These are phyloP conservation scores for Pyronema domesticum DNA, from an alignment of 495 filamentous ascomycete species.

Conservation along the genomic window DNA sequence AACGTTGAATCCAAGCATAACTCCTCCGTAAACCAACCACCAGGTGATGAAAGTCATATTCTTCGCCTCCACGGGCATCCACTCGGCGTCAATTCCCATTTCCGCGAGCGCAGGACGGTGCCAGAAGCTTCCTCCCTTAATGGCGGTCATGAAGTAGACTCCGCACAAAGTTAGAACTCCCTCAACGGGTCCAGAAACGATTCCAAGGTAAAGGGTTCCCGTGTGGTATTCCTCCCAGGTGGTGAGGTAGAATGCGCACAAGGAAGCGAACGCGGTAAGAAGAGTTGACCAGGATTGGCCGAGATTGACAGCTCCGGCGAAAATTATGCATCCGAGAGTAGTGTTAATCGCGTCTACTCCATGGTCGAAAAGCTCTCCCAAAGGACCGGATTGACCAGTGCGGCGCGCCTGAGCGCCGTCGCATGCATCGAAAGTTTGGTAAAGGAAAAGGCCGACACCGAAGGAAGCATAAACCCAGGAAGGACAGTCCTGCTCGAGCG, in stretches of 20 bases:
- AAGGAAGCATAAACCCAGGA: conserved; percentile 86
- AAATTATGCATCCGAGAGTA: conserved; percentile 78
- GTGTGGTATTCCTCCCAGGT: conserved; percentile 99
- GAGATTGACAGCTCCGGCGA: conserved; percentile 76
- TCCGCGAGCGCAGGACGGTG: conserved; percentile 58
- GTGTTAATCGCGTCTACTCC: conserved; percentile 96
- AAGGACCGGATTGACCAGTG: conserved; percentile 77
- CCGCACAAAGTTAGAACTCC: conserved; percentile 68
- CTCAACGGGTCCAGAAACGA: conserved; percentile 90
- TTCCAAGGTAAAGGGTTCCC: conserved; percentile 75
- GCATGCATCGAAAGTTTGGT: conserved; percentile 96
- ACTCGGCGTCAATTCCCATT: conserved; percentile 45
- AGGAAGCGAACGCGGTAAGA: conserved; percentile 59
- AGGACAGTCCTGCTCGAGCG: conserved; percentile 80
- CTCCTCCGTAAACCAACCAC: conserved; percentile 78
- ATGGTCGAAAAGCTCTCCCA: conserved; percentile 95
- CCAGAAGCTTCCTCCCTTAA: conserved; percentile 83
- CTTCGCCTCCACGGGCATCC: conserved; percentile 53
- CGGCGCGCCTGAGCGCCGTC: conserved; percentile 89
- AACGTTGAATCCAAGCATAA: conserved; percentile 74
- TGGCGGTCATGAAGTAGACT: conserved; percentile 72
- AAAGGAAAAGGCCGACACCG: conserved; percentile 77
- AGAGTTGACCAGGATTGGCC: conserved; percentile 86
- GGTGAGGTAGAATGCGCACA: conserved; percentile 65
- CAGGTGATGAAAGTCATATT: conserved; percentile 70